Evolutionary conservation across 2,329 filamentous ascomycete species (phyloP).

Genomic region (Hypoxylon sp.): DNA sequence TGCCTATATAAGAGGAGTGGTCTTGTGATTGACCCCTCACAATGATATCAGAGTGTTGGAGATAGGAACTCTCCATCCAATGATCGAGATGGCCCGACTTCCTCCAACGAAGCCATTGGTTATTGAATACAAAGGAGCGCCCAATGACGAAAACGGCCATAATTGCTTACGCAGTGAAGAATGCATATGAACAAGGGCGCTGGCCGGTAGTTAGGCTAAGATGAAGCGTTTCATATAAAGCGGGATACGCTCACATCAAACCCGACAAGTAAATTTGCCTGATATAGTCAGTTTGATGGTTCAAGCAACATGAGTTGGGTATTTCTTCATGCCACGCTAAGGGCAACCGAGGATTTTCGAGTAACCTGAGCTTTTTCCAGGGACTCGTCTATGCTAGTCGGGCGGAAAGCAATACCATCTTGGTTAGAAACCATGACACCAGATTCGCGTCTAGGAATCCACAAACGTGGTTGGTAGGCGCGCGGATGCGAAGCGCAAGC

Average conservation of each 20-base stretch:
- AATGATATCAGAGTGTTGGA: constrained; percentile 50
- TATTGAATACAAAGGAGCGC: constrained; percentile 23
- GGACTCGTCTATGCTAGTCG: background rate
- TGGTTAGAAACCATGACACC: background rate
- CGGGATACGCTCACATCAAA: background rate
- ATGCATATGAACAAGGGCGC: constrained; percentile 4
- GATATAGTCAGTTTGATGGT: background rate
- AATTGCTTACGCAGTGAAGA: background rate
- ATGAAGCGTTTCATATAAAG: constrained; percentile 1
- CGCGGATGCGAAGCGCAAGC: constrained; percentile 7
- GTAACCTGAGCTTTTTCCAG: background rate
- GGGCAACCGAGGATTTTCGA: background rate
- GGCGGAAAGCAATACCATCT: background rate
- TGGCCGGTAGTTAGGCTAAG: background rate
- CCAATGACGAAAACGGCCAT: constrained; percentile 28
- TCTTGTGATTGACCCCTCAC: constrained; percentile 49
- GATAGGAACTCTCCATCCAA: constrained; percentile 36
- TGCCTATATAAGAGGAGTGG: constrained; percentile 40
- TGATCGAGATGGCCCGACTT: constrained; percentile 38
- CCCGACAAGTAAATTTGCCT: background rate
- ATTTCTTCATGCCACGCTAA: background rate
- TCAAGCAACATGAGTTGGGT: background rate
- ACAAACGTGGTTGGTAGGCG: background rate
- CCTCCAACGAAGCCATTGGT: constrained; percentile 37
- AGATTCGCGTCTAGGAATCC: background rate